Evolutionary conservation across 1,284 basidiomycete species (phyloP), one percentile per base, ranked within the genome.

Genomic region (Flammula alnicola): DNA sequence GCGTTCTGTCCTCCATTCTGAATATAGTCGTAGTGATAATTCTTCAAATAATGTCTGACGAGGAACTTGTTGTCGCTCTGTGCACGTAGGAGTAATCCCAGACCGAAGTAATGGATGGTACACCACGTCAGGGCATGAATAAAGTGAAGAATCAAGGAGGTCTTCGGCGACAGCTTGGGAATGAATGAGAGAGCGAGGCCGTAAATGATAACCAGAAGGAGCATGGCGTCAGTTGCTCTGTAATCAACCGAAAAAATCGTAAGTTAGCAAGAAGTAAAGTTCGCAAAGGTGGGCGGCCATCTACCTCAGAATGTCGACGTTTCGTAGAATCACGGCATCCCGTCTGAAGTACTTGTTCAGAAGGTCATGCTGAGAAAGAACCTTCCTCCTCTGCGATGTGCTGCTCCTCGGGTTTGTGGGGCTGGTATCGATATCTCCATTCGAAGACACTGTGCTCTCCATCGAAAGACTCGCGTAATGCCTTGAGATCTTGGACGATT

Each of bases 21-120:
- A n/a, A 71, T 73, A 6, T 84, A 80, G 67, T 95, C 95, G 56
- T 95, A 96, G 58, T 93, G 84, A 64, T 94, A 95, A 63, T 94
- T 85, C 74, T 95, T 95, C 60, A 98, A 70, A 68, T 91, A 99
- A 68, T 98, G 96, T 51, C 93, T 77, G 22, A 99, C 95, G 40
- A 98, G 75, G 78, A 91, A 98, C 69, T 94, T 95, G 65, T 74
- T 81, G 65, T 88, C 78, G 57, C 89, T 90, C 72, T 99, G 96
- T 2, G 87, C 90, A 26, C 83, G 83, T 20, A 99, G 78, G 6
- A 96, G 74, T 27, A 86, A 70, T 0, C 96, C 96, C 3, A 99
- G 80, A 0, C 91, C 95, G 62, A 95, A 84, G 20, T 88, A 92
- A 69, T 98, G 93, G 73, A 97, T 87, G 25, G 89, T 64, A 43